Base-by-base conservation (phyloP, 345 rosid genomes). In the Ailanthus altissimus region DNA sequence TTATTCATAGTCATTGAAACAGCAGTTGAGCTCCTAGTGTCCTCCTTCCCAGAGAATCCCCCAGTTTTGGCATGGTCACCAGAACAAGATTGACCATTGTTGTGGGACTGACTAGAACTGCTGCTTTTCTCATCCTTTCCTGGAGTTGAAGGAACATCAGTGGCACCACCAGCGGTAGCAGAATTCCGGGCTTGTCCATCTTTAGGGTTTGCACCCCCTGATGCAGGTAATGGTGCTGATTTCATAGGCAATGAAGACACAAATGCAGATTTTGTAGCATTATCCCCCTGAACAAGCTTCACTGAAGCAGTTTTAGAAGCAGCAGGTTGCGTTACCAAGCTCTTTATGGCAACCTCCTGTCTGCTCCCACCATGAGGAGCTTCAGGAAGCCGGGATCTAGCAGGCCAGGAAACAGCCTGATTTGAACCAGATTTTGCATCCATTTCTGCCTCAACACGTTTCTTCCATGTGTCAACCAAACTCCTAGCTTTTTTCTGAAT, bases 381-480 rank as follows among this genome's bases (percentile, higher is more conserved):
- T 77, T 91, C 94, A 26, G 97, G 73, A 79, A 85, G 82, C 57
- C 90, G 90, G 64, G 90, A 65, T 67, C 91, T 90, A n/a, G 89
- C 85, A 71, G 93, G 81, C 93, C 97, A 90, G 7, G 90, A 64
- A 26, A 77, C 91, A 80, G 80, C 87, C 80, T 85, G 97, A 63
- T 82, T 90, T 15, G 91, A 83, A 26, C 89, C 90, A 71, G 92
- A 77, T 81, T 88, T 93, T 0, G 90, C 89, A 87, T 95, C 96
- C 98, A 93, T 92, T 80, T 95, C 99, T 78, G 92, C 94, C 81
- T 95, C 99, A 28, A 95, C 99, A 21, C 97, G 90, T 77, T 89
- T 95, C 88, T 95, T 95, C 97, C 99, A 95, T 3, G 92, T 93
- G 80, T 95, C 99, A 74, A 95, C 99, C 65, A 95, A 86, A 71